Conservation (phyloP, 2,329 filamentous ascomycete genomes). For the Aspergillus alliaceus region DNA sequence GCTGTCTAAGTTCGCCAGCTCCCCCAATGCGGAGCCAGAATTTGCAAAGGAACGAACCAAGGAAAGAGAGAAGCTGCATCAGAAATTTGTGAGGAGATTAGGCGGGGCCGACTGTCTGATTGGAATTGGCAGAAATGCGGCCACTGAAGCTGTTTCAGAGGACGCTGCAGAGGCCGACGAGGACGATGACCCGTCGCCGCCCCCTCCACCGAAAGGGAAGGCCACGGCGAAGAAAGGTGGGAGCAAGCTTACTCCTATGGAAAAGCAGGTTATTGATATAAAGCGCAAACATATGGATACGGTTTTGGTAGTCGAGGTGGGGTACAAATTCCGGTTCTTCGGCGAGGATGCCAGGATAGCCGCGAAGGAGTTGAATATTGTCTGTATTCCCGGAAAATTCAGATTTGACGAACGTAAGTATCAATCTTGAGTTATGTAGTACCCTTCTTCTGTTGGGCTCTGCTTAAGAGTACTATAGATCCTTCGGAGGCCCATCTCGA, state of each 20-base stretch:
- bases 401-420: conserved; percentile 81
- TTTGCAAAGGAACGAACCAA: conserved; percentile 54
- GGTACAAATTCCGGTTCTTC: conserved; percentile 97
- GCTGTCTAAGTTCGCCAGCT: conserved; percentile 60
- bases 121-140: conserved; percentile 60
- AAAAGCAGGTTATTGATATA: conserved; percentile 89
- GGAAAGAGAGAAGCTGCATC: conserved; percentile 71
- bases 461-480: conserved; percentile 47
- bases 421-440: background rate
- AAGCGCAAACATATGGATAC: conserved; percentile 90
- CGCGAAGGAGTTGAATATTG: conserved; percentile 86
- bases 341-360: conserved; percentile 90
- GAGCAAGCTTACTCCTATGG: conserved; percentile 92
- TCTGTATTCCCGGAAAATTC: conserved; percentile 94
- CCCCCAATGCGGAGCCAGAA: conserved; percentile 45
- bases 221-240: conserved; percentile 65
- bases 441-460: background rate
- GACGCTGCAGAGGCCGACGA: conserved; percentile 61
- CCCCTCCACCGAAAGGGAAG: conserved; percentile 46
- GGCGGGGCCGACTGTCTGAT: conserved; percentile 80
- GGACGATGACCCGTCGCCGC: conserved; percentile 50
- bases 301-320: conserved; percentile 87
- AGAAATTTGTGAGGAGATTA: conserved; percentile 85
- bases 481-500: conserved; percentile 88
- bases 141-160: conserved; percentile 57